Evolutionary conservation across 2,329 filamentous ascomycete species (phyloP).

Genomic region (Aspergillus uvarum): DNA sequence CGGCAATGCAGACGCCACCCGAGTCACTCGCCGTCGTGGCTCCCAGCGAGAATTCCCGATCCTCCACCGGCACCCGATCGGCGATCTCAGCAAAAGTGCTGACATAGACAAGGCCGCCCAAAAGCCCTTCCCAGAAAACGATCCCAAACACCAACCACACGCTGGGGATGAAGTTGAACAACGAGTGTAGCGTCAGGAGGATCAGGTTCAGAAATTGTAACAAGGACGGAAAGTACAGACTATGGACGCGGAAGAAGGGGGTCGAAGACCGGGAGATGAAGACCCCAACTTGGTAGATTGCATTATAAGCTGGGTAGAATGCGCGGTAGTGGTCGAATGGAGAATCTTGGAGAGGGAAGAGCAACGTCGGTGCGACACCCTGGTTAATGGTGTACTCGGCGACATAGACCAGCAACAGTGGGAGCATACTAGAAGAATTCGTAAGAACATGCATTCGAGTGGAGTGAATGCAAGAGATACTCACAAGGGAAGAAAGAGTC

Average conservation of each 20-base stretch:
- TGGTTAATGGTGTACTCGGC: constrained; percentile 98
- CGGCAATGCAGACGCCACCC: constrained; percentile 83
- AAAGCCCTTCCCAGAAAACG: constrained; percentile 89
- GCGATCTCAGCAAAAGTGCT: constrained; percentile 95
- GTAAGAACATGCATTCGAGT: constrained; percentile 13
- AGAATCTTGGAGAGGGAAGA: constrained; percentile 74
- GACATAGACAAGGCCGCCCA: constrained; percentile 91
- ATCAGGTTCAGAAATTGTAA: constrained; percentile 78
- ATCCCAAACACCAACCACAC: constrained; percentile 84
- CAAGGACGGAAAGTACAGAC: constrained; percentile 77
- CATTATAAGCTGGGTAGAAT: constrained; percentile 93
- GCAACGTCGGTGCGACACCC: constrained; percentile 81
- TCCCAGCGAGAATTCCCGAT: constrained; percentile 86
- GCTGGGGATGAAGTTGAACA: constrained; percentile 77
- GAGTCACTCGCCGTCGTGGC: constrained; percentile 92
- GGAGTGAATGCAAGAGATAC: constrained; percentile 20
- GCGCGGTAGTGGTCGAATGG: constrained; percentile 80
- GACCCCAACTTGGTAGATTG: constrained; percentile 92
- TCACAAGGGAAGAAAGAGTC: constrained; percentile 70
- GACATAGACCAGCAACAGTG: constrained; percentile 86
- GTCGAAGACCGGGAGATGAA: constrained; percentile 92
- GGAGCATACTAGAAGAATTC: constrained; percentile 66
- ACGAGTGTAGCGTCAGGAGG: constrained; percentile 71
- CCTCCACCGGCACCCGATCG: constrained; percentile 71
- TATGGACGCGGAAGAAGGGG: constrained; percentile 77